A percentile compares a stretch with the other conserved stretches of the same genome.
Conservation (phyloP, 257 asterid genomes). For the Lantana camara region DNA sequence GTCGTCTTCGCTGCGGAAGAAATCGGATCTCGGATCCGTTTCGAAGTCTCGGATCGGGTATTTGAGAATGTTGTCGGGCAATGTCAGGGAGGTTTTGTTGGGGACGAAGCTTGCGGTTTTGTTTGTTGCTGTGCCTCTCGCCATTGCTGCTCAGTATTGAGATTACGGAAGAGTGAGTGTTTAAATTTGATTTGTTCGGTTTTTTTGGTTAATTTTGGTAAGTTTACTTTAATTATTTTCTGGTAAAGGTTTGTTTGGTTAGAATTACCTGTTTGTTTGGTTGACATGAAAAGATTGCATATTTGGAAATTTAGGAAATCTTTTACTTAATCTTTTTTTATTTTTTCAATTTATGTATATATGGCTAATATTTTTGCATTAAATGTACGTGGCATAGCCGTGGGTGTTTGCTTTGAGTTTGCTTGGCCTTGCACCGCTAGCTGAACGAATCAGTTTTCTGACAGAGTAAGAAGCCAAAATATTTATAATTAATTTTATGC, state of each 20-base stretch:
- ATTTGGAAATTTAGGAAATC: not conserved
- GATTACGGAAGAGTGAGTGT: slow-evolving; percentile 54
- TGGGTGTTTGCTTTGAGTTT: slow-evolving; percentile 93
- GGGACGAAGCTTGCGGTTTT: slow-evolving; percentile 79
- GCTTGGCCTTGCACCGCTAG: slow-evolving; percentile 87
- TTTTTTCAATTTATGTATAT: not conserved
- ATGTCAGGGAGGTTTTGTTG: slow-evolving; percentile 73
- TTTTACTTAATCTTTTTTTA: not conserved
- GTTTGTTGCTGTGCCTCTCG: slow-evolving; percentile 78
- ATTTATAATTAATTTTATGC: not conserved
- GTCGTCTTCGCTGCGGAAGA: slow-evolving; percentile 74
- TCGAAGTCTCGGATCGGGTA: slow-evolving; percentile 45
- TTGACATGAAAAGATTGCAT: not conserved
- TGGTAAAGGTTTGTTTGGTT: not conserved
- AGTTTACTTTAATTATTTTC: slow-evolving; percentile 21
- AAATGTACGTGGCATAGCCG: slow-evolving; percentile 42
- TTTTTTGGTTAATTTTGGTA: too few species aligned
- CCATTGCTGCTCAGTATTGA: slow-evolving; percentile 51
- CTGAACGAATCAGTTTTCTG: slow-evolving; percentile 83
- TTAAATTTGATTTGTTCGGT: not conserved
- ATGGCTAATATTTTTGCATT: not conserved
- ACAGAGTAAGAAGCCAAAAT: slow-evolving; percentile 69
- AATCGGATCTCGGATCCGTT: slow-evolving; percentile 62
- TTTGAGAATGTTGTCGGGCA: slow-evolving; percentile 43
- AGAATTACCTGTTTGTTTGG: too few species aligned